Conservation (phyloP, 2,329 filamentous ascomycete genomes). For the Trichoderma gracile region DNA sequence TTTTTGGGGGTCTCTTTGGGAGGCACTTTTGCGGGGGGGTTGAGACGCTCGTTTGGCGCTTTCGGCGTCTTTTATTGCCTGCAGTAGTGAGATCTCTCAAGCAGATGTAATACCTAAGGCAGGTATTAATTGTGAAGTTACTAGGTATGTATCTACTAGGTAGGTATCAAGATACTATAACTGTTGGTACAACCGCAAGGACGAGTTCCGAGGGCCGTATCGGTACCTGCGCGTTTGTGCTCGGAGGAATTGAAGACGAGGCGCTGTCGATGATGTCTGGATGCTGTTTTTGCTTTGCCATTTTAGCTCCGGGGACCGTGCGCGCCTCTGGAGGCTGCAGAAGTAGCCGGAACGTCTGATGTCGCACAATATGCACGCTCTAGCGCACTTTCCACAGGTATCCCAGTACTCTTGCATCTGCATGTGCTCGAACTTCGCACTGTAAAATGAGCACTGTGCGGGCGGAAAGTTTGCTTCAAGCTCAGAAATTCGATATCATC, state of each 20-base stretch:
- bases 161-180: too few species aligned
- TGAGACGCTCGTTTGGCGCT: not conserved
- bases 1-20: slow-evolving; percentile 7
- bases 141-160: too few species aligned
- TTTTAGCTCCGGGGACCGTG: slow-evolving; percentile 1
- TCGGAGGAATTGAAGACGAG: not conserved
- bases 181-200: too few species aligned
- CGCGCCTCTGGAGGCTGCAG: not conserved
- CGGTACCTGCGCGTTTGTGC: too few species aligned
- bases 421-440: not conserved
- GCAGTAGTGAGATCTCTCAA: not conserved
- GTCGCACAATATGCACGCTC: too few species aligned
- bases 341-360: not conserved
- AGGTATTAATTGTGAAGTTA: too few species aligned
- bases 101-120: too few species aligned
- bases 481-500: slow-evolving; percentile 21
- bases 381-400: rapidly evolving
- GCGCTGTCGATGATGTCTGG: slow-evolving; percentile 13
- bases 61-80: not conserved
- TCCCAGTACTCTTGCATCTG: not conserved
- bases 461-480: slow-evolving; percentile 7
- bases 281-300: slow-evolving; percentile 10
- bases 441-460: not conserved
- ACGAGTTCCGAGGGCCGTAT: not conserved
- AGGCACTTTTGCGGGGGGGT: not conserved